Conservation (phyloP, 108 stramenopile genomes). For the Cafeteria roenbergensis region DNA sequence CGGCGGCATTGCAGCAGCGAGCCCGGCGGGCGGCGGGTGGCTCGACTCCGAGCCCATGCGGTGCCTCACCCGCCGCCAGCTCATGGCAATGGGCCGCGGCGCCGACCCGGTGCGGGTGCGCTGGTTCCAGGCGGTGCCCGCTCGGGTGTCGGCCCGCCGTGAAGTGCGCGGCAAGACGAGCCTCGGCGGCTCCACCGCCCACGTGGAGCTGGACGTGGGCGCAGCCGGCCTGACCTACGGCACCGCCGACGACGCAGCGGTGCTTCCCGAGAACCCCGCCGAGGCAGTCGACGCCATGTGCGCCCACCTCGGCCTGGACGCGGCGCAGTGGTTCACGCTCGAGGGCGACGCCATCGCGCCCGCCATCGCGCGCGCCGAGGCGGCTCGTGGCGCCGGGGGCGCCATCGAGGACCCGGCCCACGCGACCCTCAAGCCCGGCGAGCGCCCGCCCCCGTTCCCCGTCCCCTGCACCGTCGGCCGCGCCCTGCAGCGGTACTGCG, state of each 20-base stretch:
- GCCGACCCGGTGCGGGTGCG: too few relatives aligned
- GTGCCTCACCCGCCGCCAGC: too few relatives aligned
- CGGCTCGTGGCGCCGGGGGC: constrained; percentile 28
- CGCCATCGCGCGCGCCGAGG: too few relatives aligned
- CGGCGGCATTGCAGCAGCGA: too few relatives aligned
- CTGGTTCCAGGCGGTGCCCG: neutral
- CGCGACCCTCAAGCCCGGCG: neutral
- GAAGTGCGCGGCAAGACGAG: constrained; percentile 58
- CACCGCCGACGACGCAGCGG: constrained; percentile 89
- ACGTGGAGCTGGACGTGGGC: constrained; percentile 74
- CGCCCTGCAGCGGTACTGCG: constrained; percentile 68
- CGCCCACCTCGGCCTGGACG: constrained; percentile 23
- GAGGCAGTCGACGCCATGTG: constrained; percentile 59
- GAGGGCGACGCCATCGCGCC: too few relatives aligned
- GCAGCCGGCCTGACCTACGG: constrained; percentile 52
- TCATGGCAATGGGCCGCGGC: too few relatives aligned
- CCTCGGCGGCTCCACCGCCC: constrained; percentile 70
- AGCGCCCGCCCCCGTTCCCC: constrained; percentile 63
- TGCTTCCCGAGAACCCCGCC: constrained; percentile 64
- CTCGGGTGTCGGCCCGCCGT: constrained; percentile 36
- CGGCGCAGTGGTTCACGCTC: constrained; percentile 29
- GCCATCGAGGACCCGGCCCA: too few relatives aligned
- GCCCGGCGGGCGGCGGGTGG: too few relatives aligned
- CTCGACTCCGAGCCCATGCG: too few relatives aligned
- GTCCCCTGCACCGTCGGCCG: constrained; percentile 74